Base-by-base conservation (phyloP, 352 stramenopile genomes). In the Aphanomyces astaci region DNA sequence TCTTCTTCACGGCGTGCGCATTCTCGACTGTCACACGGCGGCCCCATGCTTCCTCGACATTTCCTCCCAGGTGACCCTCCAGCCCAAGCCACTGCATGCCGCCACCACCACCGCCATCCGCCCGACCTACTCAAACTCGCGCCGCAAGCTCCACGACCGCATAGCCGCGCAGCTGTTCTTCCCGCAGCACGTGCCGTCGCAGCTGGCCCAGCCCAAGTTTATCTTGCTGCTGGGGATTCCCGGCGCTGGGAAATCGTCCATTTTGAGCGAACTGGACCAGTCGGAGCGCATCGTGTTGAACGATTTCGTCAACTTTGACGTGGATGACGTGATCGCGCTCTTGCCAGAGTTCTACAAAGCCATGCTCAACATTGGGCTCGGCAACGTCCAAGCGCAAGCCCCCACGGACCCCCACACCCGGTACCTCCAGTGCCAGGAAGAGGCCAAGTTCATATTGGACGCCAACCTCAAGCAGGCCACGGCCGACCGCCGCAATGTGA, bases 221-320 rank as follows among this genome's bases (percentile, higher is more conserved):
- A 78, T 92, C 51, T 76, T 92, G 2, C 71, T 92, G 19, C 70
- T 90, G 31, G 84, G 80, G 3, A 84, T 89, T 52, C 84, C 80
- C 1, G 84, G 84, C 0, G 80, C 81, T 0, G 84, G 80, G 24
- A 92, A 92, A 67, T 89, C 80, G 15, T 90, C 81, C 4, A 88
- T 92, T 66, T 65, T 92, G 64, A 86, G 81, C 33, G 80, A 90
- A 71, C 71, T 92, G 33, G 81, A 92, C 45, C 76, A 83, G 31
- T 82, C 86, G 19, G 78, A 75, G 13, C 77, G 88, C 63, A 76
- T 91, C 65, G 86, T 78, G 27, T 63, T 91, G 19, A 75, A 81
- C n/a, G 82, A 90, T 43, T 92, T 87, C 75, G 84, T 90, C 48
- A 92, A 90, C 72, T 92, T 92, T 63, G 84, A 90, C 40, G 79